A percentile compares a stretch with the other conserved stretches of the same genome.
Conservation (phyloP, 495 filamentous ascomycete species). For the Jackrogersella multiformis region DNA sequence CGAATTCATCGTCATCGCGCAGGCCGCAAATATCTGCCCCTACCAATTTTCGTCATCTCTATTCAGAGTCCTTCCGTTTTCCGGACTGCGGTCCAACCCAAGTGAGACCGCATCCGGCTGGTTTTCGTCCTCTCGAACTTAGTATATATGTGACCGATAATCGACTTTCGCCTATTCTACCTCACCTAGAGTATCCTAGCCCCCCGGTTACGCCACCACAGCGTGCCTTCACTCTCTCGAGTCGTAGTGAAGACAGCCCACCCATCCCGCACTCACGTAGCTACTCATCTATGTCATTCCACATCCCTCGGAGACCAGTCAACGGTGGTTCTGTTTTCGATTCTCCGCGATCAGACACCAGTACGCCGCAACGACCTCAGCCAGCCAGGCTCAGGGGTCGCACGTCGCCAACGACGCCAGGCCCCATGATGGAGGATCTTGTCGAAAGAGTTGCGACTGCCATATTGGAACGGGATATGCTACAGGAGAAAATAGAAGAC, state of each 20-base stretch:
- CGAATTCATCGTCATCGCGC: conserved; percentile 50
- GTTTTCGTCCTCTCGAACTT: conserved; percentile 77
- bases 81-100: conserved; percentile 37
- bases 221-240: conserved; percentile 49
- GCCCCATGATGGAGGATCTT: conserved; percentile 51
- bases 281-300: conserved; percentile 60
- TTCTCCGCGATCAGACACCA: conserved; percentile 40
- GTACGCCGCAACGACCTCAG: conserved; percentile 36
- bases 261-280: conserved; percentile 54
- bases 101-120: conserved; percentile 46
- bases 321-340: conserved; percentile 47
- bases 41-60: conserved; percentile 60
- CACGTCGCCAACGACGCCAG: conserved; percentile 40
- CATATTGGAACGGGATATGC: conserved; percentile 59
- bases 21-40: conserved; percentile 59
- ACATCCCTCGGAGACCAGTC: conserved; percentile 58
- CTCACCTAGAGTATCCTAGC: conserved; percentile 54
- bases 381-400: conserved; percentile 47
- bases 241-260: conserved; percentile 49
- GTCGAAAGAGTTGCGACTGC: conserved; percentile 62
- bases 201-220: conserved; percentile 53
- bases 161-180: conserved; percentile 70
- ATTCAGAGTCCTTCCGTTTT: conserved; percentile 59
- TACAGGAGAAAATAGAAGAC: conserved; percentile 63
- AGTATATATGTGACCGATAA: conserved; percentile 75